Evolutionary conservation across 2,329 filamentous ascomycete genomes (phyloP).

Genomic region (Colletotrichum truncatum): DNA sequence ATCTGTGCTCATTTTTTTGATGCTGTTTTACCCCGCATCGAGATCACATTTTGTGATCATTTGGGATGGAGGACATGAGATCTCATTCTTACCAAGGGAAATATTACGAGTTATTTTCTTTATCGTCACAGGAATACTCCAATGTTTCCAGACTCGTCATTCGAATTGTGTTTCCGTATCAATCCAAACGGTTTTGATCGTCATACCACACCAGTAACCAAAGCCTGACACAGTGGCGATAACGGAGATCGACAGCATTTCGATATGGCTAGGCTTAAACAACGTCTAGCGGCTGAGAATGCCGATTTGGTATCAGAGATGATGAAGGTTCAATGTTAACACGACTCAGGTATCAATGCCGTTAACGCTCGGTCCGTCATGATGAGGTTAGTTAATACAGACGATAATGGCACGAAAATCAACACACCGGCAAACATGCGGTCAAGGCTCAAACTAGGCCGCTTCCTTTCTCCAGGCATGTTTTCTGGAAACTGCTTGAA

Average conservation of each 20-base stretch:
- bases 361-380: slow-evolving; percentile 7
- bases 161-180: neutral
- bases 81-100: too few relatives aligned
- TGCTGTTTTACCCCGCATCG: too few relatives aligned
- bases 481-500: slow-evolving; percentile 6
- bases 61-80: too few relatives aligned
- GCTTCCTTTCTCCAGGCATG: neutral
- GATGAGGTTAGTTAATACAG: neutral
- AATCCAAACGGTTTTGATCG: neutral
- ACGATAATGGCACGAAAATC: slow-evolving; percentile 6
- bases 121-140: too few relatives aligned
- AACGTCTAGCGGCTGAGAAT: too few relatives aligned
- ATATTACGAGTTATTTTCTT: too few relatives aligned
- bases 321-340: neutral
- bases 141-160: too few relatives aligned
- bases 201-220: neutral
- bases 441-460: neutral
- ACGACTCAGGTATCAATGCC: neutral
- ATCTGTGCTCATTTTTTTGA: too few relatives aligned
- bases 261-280: too few relatives aligned
- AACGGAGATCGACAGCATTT: too few relatives aligned
- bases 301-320: neutral
- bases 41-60: too few relatives aligned
- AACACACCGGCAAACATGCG: neutral
- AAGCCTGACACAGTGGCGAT: neutral